Evolutionary conservation across 2,329 filamentous ascomycete species (phyloP), one percentile per base, ranked within the genome.

Genomic region (Aspergillus udagawae): DNA sequence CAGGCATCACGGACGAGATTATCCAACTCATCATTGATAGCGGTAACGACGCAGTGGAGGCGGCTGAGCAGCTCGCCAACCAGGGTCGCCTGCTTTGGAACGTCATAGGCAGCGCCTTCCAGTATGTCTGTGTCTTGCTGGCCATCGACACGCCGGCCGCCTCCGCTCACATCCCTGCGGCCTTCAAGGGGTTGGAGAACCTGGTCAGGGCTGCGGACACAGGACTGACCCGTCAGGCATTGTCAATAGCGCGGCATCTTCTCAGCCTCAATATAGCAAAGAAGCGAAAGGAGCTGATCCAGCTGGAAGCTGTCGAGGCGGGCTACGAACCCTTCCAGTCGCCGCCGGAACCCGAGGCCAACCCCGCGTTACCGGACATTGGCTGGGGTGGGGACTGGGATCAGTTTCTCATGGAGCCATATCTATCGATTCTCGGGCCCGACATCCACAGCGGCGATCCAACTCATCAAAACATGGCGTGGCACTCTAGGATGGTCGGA

Each of bases 371-470:
- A 23, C 59, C 66, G 45, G 67, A 68, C n/a, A 57, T 68, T 4
- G 51, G 28, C 8, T 70, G 67, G 67, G 60, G 21, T 4, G 0
- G 62, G 20, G 62, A 68, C 51, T 71, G 66, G 69, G 67, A 71
- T 41, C 67, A 70, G n/a, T 65, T 71, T 21, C 59, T 71, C 25
- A 55, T 70, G 3, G 69, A 71, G 42, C 69, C 69, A 52, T 70
- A 68, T 62, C 8, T 70, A 4, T 62, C 65, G 0, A 65, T 70
- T 52, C 35, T 70, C 28, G 63, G 63, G 42, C 49, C 56, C 35
- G 68, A 66, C 6, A 2, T 65, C 9, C 54, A 60, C 20, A 52
- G 21, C 47, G 9, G 29, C 21, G 21, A 48, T 27, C 52, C 38
- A 49, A 59, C n/a, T 41, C n/a, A 41, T 41, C 35, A 41, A n/a